Conservation (phyloP, 2,329 filamentous ascomycete genomes). For the Pyrenophora seminiperda region DNA sequence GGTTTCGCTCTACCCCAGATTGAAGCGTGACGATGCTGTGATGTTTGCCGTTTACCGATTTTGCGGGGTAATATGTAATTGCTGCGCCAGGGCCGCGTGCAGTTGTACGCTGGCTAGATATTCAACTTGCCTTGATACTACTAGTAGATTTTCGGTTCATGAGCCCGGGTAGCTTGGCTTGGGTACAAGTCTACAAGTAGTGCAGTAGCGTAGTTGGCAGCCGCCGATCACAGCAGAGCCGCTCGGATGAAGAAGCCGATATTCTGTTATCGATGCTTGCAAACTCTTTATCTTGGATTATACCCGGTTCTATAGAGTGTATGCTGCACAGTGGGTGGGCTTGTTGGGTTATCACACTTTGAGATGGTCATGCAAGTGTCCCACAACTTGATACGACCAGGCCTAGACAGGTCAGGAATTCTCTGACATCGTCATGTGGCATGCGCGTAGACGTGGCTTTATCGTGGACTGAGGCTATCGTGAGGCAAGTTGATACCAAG, state of each 20-base stretch:
- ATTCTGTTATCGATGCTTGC: not conserved
- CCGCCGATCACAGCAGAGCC: slow-evolving; percentile 11
- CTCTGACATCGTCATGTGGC: slow-evolving; percentile 22
- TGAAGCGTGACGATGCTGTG: not conserved
- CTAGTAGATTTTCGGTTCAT: not conserved
- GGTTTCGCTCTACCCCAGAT: slow-evolving; percentile 10
- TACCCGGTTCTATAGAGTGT: not conserved
- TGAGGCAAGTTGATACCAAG: slow-evolving; percentile 29
- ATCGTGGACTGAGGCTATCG: slow-evolving; percentile 26
- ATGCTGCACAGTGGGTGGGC: not conserved
- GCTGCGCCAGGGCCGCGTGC: not conserved
- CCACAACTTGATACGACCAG: slow-evolving; percentile 6
- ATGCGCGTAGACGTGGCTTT: slow-evolving; percentile 27
- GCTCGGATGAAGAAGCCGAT: slow-evolving; percentile 2
- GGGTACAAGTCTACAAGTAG: not conserved
- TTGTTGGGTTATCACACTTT: not conserved
- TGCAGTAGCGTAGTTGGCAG: slow-evolving; percentile 6
- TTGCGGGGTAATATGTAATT: slow-evolving; percentile 5
- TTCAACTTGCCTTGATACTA: slow-evolving; percentile 4
- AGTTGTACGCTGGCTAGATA: not conserved
- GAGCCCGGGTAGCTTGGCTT: not conserved
- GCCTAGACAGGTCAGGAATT: not conserved
- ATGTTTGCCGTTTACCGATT: not conserved
- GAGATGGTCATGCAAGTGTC: slow-evolving; percentile 1
- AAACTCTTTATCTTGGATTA: not conserved